These are phyloP conservation scores for Pseudonitzschia pungens DNA, from an alignment of 108 stramenopile genomes.

Conservation along the genomic window DNA sequence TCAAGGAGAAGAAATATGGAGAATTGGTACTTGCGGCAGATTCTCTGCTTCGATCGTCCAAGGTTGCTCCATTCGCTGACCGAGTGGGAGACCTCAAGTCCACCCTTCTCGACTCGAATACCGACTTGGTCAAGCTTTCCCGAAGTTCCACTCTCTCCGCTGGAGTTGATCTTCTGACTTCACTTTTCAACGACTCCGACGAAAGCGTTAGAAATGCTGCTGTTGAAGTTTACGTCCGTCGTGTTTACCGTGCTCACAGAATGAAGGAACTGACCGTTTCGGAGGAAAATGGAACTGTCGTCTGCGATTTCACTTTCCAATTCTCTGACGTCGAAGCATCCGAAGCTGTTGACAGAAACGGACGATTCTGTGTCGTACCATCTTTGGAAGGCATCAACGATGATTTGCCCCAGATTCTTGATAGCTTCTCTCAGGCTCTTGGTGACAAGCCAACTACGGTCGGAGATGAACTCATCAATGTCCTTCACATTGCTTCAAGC, in stretches of 20 bases:
- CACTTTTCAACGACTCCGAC: slow-evolving; percentile 83
- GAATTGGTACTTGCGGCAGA: slow-evolving; percentile 84
- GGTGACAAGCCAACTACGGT: slow-evolving; percentile 52
- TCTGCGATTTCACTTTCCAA: slow-evolving; percentile 85
- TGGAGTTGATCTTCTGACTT: slow-evolving; percentile 92
- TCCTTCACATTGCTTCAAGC: slow-evolving; percentile 78
- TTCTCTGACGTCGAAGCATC: slow-evolving; percentile 77
- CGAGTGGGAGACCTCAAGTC: slow-evolving; percentile 79
- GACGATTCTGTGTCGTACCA: slow-evolving; percentile 61
- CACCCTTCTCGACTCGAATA: slow-evolving; percentile 60
- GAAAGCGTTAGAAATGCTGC: slow-evolving; percentile 62
- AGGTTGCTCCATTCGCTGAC: slow-evolving; percentile 78
- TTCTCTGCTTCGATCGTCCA: slow-evolving; percentile 66
- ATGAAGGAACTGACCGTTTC: slow-evolving; percentile 64
- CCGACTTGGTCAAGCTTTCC: slow-evolving; percentile 64
- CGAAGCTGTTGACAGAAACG: slow-evolving; percentile 70
- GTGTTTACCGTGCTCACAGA: slow-evolving; percentile 94
- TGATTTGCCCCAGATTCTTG: slow-evolving; percentile 67
- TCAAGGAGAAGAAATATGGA: slow-evolving; percentile 83
- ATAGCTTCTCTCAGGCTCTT: slow-evolving; percentile 50
- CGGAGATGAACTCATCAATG: slow-evolving; percentile 72
- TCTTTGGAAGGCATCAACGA: slow-evolving; percentile 41
- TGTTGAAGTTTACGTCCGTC: slow-evolving; percentile 89
- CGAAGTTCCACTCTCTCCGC: slow-evolving; percentile 81
- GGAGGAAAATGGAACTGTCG: slow-evolving; percentile 65